Conservation (phyloP, 2,329 filamentous ascomycete species). For the Paramyrothecium sp. region DNA sequence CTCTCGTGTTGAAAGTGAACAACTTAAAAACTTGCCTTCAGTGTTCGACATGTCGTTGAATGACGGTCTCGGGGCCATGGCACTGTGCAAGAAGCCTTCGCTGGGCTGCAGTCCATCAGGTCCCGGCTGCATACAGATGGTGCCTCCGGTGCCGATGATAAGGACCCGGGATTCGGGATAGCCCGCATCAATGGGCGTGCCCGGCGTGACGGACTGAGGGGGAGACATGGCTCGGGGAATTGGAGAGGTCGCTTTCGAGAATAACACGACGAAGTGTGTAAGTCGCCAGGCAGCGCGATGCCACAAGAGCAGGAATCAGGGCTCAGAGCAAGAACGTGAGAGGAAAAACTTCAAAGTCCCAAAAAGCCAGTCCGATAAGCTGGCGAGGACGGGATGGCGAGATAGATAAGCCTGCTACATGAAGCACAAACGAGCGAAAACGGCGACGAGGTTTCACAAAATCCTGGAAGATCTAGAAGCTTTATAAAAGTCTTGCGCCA, state of each 20-base stretch:
- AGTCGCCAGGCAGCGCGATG: no score
- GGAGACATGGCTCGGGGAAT: neutral
- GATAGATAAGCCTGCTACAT: no score
- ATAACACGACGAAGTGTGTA: neutral
- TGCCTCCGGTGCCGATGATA: slow-evolving; percentile 87
- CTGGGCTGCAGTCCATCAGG: slow-evolving; percentile 78
- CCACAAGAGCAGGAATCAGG: no score
- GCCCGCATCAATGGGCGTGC: slow-evolving; percentile 11
- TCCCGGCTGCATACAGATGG: slow-evolving; percentile 88
- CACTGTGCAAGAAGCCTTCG: slow-evolving; percentile 75
- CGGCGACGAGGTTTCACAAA: no score
- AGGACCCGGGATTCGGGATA: slow-evolving; percentile 77
- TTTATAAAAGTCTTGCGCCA: no score
- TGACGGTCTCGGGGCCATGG: slow-evolving; percentile 76
- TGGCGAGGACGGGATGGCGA: no score
- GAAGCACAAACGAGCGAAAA: no score
- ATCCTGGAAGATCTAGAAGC: no score
- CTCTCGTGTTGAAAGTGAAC: slow-evolving; percentile 2
- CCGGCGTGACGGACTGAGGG: neutral
- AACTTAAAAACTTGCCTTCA: slow-evolving; percentile 18
- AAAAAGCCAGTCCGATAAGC: no score
- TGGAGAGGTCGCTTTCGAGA: neutral
- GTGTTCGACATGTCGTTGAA: slow-evolving; percentile 68
- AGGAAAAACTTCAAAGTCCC: no score
- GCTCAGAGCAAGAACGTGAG: no score